A percentile compares a stretch with the other conserved stretches of the same genome.
Evolutionary conservation across 2,329 filamentous ascomycete species (phyloP).

Genomic region (Pyrenophora tritici-repentis): DNA sequence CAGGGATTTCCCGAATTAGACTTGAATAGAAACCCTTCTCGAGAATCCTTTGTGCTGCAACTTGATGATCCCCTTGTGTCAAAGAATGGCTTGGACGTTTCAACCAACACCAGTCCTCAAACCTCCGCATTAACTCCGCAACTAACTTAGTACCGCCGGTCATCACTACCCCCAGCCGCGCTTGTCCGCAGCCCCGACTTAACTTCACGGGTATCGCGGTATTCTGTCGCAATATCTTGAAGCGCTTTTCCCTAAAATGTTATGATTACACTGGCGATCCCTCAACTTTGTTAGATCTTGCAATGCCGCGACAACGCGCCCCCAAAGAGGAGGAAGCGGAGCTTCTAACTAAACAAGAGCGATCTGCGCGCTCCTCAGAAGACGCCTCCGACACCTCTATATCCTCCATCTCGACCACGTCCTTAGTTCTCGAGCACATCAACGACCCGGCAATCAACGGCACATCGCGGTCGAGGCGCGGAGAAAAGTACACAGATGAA

Average conservation of each 20-base stretch:
- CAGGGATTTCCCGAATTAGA: constrained; percentile 19
- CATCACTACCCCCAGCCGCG: constrained; percentile 14
- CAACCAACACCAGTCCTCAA: constrained; percentile 29
- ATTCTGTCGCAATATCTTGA: neutral
- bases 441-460: constrained; percentile 57
- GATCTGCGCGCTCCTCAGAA: constrained; percentile 38
- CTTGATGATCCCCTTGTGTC: constrained; percentile 23
- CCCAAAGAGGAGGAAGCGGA: constrained; percentile 52
- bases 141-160: constrained; percentile 1
- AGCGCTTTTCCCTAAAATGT: constrained; percentile 20
- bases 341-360: constrained; percentile 49
- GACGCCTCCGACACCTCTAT: constrained; percentile 58
- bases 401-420: constrained; percentile 82
- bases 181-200: constrained; percentile 2
- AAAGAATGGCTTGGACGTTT: constrained; percentile 38
- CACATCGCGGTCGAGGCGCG: constrained; percentile 31
- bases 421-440: constrained; percentile 78
- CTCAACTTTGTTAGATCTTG: constrained; percentile 11
- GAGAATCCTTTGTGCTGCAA: constrained; percentile 31
- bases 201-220: neutral
- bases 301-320: constrained; percentile 43
- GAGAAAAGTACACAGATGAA: constrained; percentile 49
- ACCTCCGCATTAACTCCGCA: constrained; percentile 40
- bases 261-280: constrained; percentile 2
- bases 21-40: constrained; percentile 33